Evolutionary conservation across 371 early-diverging fungal genomes (phyloP).

Genomic region (Encephalitozoon intestinalis): DNA sequence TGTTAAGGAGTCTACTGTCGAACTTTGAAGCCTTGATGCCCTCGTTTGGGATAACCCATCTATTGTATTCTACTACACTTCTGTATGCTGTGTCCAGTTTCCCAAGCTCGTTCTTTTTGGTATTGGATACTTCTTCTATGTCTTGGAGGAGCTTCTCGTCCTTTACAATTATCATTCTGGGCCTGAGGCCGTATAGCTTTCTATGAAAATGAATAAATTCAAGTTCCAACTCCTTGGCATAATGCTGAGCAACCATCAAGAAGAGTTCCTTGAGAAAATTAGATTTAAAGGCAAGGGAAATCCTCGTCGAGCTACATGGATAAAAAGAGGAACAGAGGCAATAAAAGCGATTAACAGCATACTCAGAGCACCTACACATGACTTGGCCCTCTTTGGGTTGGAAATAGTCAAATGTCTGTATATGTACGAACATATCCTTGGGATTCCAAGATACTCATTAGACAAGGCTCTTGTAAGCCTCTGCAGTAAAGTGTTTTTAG

Average conservation of each 20-base stretch:
- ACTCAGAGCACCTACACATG: background rate
- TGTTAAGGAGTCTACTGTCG: background rate
- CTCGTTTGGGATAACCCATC: conserved; percentile 4
- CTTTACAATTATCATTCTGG: background rate
- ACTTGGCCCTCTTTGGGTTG: background rate
- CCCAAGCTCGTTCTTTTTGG: background rate
- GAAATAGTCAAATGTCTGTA: background rate
- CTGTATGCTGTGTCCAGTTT: background rate
- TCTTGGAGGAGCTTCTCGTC: background rate
- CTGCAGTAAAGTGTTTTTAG: background rate
- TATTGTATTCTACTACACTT: background rate
- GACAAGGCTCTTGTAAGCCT: conserved; percentile 9
- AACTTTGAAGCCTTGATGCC: background rate
- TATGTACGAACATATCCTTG: conserved; percentile 4
- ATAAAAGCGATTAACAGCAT: background rate
- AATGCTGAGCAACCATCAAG: background rate
- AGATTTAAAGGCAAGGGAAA: background rate
- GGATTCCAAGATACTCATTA: background rate
- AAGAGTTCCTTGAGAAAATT: background rate
- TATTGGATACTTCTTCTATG: background rate
- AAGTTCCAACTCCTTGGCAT: background rate
- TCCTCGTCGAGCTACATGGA: background rate
- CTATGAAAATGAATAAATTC: background rate
- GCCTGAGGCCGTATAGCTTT: background rate
- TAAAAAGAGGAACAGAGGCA: background rate